Percentiles rank a stretch among this genome's conserved stretches.
phyloP scores from a whole-genome alignment of 139 green algal species.

The Chloropicon primus region DNA sequence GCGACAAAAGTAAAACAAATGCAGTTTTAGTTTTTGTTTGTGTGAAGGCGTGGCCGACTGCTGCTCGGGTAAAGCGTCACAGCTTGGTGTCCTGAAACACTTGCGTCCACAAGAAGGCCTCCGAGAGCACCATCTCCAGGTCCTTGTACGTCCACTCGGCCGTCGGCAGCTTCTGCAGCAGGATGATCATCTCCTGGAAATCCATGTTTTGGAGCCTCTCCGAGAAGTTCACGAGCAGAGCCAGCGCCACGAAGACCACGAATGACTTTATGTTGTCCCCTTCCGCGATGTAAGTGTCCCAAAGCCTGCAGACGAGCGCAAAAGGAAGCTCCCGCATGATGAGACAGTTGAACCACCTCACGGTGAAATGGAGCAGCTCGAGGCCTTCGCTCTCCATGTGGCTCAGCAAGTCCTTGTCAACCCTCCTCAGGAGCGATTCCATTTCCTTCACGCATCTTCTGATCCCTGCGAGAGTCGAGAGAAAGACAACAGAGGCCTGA shows the following conservation, averaged over 20 bases:
- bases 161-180: constrained; percentile 29
- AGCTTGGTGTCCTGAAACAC: constrained; percentile 35
- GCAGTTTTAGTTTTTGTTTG: not conserved
- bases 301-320: constrained; percentile 51
- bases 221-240: constrained; percentile 20
- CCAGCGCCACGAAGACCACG: constrained; percentile 19
- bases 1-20: not conserved
- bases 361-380: constrained; percentile 95
- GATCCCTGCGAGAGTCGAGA: too few relatives aligned
- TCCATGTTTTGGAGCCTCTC: constrained; percentile 25
- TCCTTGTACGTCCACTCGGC: constrained; percentile 36
- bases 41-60: too few relatives aligned
- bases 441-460: not conserved
- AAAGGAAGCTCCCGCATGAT: constrained; percentile 77
- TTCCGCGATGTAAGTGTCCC: constrained; percentile 84
- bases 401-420: not conserved
- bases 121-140: constrained; percentile 66
- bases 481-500: too few relatives aligned
- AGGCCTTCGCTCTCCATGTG: constrained; percentile 71
- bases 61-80: too few relatives aligned
- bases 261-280: constrained; percentile 23
- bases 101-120: constrained; percentile 62
- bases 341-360: constrained; percentile 97
- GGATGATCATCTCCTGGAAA: constrained; percentile 34
- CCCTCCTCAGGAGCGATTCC: not conserved